Base-by-base conservation (phyloP, 2,329 filamentous ascomycete species). In the Hypocrella siamensis region DNA sequence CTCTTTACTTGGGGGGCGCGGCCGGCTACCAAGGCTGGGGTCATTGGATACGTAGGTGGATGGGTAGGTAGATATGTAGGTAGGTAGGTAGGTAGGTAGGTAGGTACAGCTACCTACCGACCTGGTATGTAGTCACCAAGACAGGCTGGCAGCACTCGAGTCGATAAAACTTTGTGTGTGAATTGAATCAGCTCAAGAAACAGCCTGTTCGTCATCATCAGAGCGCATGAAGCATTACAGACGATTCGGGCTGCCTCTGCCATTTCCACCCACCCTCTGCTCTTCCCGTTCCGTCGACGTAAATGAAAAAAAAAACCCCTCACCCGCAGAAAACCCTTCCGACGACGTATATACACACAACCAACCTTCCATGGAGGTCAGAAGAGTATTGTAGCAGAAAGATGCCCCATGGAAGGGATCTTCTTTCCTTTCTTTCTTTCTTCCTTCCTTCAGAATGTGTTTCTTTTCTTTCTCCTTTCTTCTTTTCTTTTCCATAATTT, bases 121-220 rank as follows among this genome's bases (percentile, higher is more conserved):
- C n/a, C n/a, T n/a, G n/a, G n/a, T n/a, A n/a, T n/a, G n/a, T n/a
- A n/a, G n/a, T n/a, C n/a, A n/a, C n/a, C n/a, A n/a, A n/a, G n/a
- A n/a, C n/a, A n/a, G n/a, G n/a, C n/a, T n/a, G n/a, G n/a, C n/a
- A n/a, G n/a, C n/a, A n/a, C n/a, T n/a, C n/a, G n/a, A n/a, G n/a
- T n/a, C n/a, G n/a, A n/a, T n/a, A n/a, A n/a, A n/a, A n/a, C n/a
- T n/a, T n/a, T n/a, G n/a, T n/a, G n/a, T n/a, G n/a, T 51, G 22
- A 33, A 33, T 36, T 36, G 15, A 34, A 24, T 34, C 52, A 57
- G 54, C 52, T 54, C 55, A 56, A 54, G 46, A 56, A 56, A 56
- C 48, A 55, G 51, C 49, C 49, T n/a, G 46, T 55, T 53, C 52
- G 48, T 54, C 52, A 47, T 55, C 47, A 53, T 52, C 44, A 49